Base-by-base conservation (phyloP, 768 basidiomycete species). In the Leccinum barrowsii region DNA sequence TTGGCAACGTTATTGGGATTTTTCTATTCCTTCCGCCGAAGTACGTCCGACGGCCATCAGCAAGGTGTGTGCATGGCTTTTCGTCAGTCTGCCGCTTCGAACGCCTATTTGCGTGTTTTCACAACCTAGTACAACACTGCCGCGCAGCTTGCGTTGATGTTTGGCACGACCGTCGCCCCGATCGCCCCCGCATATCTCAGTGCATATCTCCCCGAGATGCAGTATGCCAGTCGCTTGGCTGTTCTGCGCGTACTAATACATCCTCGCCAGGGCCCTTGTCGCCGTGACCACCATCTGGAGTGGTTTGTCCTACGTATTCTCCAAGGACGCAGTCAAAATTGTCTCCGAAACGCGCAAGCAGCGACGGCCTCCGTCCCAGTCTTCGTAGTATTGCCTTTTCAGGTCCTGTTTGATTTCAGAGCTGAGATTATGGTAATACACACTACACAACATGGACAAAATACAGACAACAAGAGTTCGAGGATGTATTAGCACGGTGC, bases 1-100 rank as follows among this genome's bases (percentile, higher is more conserved):
- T 0, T 89, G 93, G 68, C 71, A 77, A 24, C 85, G 97, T 34
- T 99, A 98, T 74, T 99, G 95, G 92, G 92, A 98, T 70, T 92
- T 97, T 61, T 90, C 91, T 10, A 85, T 97, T 52, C 94, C 97
- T 2, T 96, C 94, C 1, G 96, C 94, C 1, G 95, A 97, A 73
- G 94, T 98, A 12, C 84, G 84, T 30, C 96, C 96, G 0, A 98
- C 97, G 11, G 74, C 74, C n/a, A 94, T 99, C 52, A 96, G 93
- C 79, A 98, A 96, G 79, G 92, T 89, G 42, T 44, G 58, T 53
- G 5, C 37, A n/a, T 40, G 37, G 15, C 30, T 40, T 30, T 19
- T 42, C 8, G 8, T 50, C 32, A 44, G 32, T 65, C 42, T 24
- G 22, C 30, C 13, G 13, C 19, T 4, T 13, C 6, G 7, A 52